phyloP scores from a whole-genome alignment of 305 asterid species.

The Stenogyne calaminthoides region DNA sequence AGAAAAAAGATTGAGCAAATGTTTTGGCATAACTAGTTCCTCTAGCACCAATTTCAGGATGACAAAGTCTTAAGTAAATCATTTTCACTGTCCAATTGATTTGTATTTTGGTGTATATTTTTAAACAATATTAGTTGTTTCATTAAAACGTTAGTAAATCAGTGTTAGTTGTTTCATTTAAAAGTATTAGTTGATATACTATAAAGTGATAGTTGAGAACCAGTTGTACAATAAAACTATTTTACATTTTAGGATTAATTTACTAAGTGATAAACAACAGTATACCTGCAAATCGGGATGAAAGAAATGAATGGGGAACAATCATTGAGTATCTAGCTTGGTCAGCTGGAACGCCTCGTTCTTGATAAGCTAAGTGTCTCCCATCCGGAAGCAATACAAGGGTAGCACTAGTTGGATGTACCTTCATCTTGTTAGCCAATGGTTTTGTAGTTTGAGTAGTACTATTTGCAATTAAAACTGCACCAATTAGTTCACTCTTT shows the following conservation, averaged over 20 bases:
- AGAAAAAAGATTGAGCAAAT: not conserved
- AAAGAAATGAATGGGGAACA: constrained; percentile 79
- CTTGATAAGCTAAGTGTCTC: constrained; percentile 80
- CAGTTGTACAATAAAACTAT: too few relatives aligned
- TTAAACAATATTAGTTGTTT: too few relatives aligned
- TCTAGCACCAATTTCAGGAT: not conserved
- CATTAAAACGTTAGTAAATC: too few relatives aligned
- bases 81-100: too few relatives aligned
- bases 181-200: too few relatives aligned
- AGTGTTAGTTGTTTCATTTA: too few relatives aligned
- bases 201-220: too few relatives aligned
- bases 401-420: constrained; percentile 77
- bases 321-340: constrained; percentile 80
- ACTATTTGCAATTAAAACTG: constrained; percentile 71
- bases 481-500: constrained; percentile 38
- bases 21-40: constrained; percentile 5
- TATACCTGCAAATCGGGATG: constrained; percentile 89
- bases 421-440: constrained; percentile 58
- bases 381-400: constrained; percentile 89
- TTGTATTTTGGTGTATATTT: too few relatives aligned
- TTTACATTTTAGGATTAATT: not conserved
- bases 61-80: too few relatives aligned
- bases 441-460: constrained; percentile 48
- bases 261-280: constrained; percentile 8
- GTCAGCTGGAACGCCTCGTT: constrained; percentile 78